phyloP scores from a whole-genome alignment of 2,329 filamentous ascomycete species.

The Aspergillus clavatus region DNA sequence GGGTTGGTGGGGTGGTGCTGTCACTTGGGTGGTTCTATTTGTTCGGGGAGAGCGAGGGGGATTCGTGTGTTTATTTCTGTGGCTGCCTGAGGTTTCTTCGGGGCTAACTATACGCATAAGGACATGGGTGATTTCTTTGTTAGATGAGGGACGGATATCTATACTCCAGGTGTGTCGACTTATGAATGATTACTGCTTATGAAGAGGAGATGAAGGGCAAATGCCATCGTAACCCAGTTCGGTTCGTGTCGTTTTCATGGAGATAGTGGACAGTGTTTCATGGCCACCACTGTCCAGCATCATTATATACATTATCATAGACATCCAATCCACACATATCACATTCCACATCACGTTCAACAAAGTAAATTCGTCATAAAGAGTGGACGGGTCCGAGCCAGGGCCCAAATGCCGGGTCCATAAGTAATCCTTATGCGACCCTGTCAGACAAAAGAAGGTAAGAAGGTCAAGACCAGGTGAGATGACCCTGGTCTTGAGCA shows the following conservation, averaged over 20 bases:
- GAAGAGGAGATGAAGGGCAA: too few species aligned
- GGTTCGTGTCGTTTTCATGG: too few species aligned
- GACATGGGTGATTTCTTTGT: too few species aligned
- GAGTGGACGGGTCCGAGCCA: background rate
- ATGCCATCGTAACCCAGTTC: too few species aligned
- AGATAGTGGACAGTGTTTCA: too few species aligned
- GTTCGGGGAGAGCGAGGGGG: too few species aligned
- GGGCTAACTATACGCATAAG: too few species aligned
- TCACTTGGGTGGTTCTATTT: too few species aligned
- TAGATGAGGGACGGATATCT: too few species aligned
- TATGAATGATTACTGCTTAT: too few species aligned
- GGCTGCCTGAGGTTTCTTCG: background rate
- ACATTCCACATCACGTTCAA: background rate
- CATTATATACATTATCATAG: conserved; percentile 1
- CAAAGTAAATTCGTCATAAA: conserved; percentile 2
- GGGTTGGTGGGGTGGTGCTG: background rate
- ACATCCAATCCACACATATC: background rate
- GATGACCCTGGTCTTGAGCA: background rate
- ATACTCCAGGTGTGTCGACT: too few species aligned
- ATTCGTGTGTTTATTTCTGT: background rate
- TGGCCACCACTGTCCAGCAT: background rate
- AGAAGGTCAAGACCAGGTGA: background rate
- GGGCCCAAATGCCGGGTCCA: background rate
- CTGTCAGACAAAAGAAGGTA: conserved; percentile 2
- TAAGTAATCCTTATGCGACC: background rate